Base-by-base conservation (phyloP, 1,139 yeast species). In the Entelexis sorbosivorans region DNA sequence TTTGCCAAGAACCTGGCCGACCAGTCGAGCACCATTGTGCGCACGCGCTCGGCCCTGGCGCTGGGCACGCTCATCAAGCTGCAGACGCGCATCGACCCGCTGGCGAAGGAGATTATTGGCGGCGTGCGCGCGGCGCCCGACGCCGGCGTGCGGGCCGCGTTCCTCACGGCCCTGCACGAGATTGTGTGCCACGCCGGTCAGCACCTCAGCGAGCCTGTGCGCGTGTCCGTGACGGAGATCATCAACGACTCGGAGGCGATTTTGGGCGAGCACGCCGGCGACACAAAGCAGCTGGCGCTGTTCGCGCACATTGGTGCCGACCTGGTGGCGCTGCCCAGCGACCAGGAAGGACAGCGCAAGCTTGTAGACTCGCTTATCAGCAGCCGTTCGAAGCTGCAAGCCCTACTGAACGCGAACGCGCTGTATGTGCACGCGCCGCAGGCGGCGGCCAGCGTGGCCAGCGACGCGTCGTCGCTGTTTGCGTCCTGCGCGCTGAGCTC, bases 51-150 rank as follows among this genome's bases (percentile, higher is more conserved):
- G n/a, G 96, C 95, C 36, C 76, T 74, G 60, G 97, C 96, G 0
- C 72, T 91, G 59, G 95, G 95, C 50, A 79, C 89, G 9, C 75
- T 91, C 63, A 85, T 91, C 62, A 82, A 81, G 60, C 80, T 84
- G 64, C 97, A 89, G 67, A 91, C 97, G 10, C 78, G 96, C 64
- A 91, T 91, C 55, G 98, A 91, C 65, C 95, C 97, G 4, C 74
- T 91, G 54, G 85, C 89, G 14, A 76, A 84, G 40, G 97, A 89
- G 64, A 74, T 89, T 58, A 81, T 87, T 14, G 69, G 81, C 40
- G 93, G 93, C 49, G 86, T 88, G 13, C 81, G 78, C 61, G 73
- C 73, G 54, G 69, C 71, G 24, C 69, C 73, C 10, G 78, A 75
- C 51, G 69, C 71, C 38, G 95, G 89, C 50, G 89, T 89, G 40